phyloP scores from a whole-genome alignment of 1,139 yeast species.

The Debaryomyces udenii region DNA sequence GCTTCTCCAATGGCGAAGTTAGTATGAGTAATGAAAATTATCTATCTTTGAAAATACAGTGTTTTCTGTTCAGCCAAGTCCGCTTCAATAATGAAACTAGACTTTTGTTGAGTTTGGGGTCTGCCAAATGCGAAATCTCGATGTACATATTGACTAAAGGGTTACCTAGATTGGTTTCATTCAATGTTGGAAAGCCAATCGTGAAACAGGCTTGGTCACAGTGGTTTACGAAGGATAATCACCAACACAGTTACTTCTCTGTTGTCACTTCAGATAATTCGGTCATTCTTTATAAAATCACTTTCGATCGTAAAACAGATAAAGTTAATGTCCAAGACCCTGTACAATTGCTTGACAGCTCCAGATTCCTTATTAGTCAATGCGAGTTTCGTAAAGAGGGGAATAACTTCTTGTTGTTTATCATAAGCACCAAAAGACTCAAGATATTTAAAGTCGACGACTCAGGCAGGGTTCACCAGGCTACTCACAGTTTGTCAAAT shows the following conservation, averaged over 20 bases:
- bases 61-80: constrained; percentile 30
- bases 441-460: constrained; percentile 8
- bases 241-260: constrained; percentile 17
- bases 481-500: constrained; percentile 1
- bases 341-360: constrained; percentile 4
- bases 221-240: constrained; percentile 18
- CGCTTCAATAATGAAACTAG: constrained; percentile 16
- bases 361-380: constrained; percentile 13
- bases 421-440: constrained; percentile 14
- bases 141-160: constrained; percentile 24
- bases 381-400: constrained; percentile 4
- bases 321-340: background rate
- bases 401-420: constrained; percentile 9
- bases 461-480: background rate
- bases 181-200: constrained; percentile 14
- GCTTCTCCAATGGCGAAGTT: constrained; percentile 16
- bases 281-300: constrained; percentile 15
- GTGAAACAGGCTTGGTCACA: constrained; percentile 28
- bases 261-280: constrained; percentile 23
- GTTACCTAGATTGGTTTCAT: constrained; percentile 11
- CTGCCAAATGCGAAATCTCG: constrained; percentile 21
- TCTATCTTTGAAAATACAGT: constrained; percentile 29
- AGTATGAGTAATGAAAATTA: constrained; percentile 23
- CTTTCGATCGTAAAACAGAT: constrained; percentile 9
- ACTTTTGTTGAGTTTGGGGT: constrained; percentile 20